phyloP scores from a whole-genome alignment of 1,284 basidiomycete species.

The Mycena citricolor region DNA sequence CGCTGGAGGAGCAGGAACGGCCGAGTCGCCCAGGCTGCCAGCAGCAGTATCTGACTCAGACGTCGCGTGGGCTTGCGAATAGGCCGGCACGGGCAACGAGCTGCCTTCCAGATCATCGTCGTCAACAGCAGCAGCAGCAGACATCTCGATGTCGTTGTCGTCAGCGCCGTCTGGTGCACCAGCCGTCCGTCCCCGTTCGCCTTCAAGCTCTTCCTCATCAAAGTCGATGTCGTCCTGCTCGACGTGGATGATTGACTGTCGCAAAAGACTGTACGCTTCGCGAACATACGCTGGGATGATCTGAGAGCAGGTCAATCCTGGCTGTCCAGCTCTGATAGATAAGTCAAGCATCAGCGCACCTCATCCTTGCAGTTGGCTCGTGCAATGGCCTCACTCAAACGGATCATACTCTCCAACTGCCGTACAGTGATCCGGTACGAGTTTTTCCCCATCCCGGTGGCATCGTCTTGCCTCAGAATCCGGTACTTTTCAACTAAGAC shows the following conservation, averaged over 20 bases:
- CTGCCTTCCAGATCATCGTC: constrained; percentile 59
- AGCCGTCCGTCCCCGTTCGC: constrained; percentile 42
- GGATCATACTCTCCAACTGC: constrained; percentile 97
- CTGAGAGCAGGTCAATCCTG: constrained; percentile 36
- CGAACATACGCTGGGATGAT: constrained; percentile 92
- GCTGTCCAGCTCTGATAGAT: background rate
- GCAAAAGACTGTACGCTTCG: constrained; percentile 91
- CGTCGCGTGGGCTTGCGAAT: constrained; percentile 33
- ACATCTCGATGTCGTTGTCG: constrained; percentile 64
- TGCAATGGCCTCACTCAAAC: constrained; percentile 95
- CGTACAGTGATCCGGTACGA: constrained; percentile 96
- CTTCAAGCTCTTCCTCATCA: constrained; percentile 86
- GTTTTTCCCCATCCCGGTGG: constrained; percentile 83
- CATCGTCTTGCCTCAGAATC: constrained; percentile 89
- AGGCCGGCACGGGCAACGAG: constrained; percentile 43
- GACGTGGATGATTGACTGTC: constrained; percentile 98
- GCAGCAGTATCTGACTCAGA: constrained; percentile 42
- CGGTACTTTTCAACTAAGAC: constrained; percentile 97
- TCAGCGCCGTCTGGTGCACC: constrained; percentile 47
- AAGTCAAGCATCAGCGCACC: too few relatives aligned
- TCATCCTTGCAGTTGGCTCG: constrained; percentile 93
- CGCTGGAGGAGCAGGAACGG: constrained; percentile 37
- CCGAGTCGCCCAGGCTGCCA: constrained; percentile 31
- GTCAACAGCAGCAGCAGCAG: constrained; percentile 56
- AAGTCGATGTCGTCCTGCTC: constrained; percentile 99